Conservation (phyloP, 1,284 basidiomycete genomes). For the Rugosomyces carneus region DNA sequence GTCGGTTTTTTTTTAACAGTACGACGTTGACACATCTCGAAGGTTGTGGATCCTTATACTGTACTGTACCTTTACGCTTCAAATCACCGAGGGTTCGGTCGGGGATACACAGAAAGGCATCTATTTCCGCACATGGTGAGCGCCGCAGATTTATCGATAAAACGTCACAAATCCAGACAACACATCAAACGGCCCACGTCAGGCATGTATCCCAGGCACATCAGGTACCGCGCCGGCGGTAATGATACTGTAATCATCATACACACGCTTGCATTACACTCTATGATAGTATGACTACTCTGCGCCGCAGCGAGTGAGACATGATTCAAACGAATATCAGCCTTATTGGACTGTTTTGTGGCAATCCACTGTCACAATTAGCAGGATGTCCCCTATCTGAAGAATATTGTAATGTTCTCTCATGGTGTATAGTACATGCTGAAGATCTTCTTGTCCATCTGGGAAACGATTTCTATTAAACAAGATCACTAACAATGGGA, state of each 20-base stretch:
- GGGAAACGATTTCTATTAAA: neutral
- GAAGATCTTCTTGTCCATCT: too few relatives aligned
- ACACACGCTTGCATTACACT: too few relatives aligned
- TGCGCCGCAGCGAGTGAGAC: neutral
- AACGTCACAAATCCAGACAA: slow-evolving; percentile 7
- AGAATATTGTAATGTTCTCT: neutral
- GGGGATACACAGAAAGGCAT: slow-evolving; percentile 6
- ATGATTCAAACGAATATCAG: too few relatives aligned
- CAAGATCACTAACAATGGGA: slow-evolving; percentile 5
- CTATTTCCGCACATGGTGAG: slow-evolving; percentile 9
- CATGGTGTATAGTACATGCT: too few relatives aligned
- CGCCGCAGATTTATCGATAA: neutral
- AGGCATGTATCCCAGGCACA: slow-evolving; percentile 7
- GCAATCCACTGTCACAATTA: neutral
- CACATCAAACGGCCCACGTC: slow-evolving; percentile 10
- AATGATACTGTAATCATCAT: neutral
- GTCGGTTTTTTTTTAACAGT: neutral
- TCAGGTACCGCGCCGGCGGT: slow-evolving; percentile 13
- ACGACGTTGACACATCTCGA: slow-evolving; percentile 1
- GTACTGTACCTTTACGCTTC: too few relatives aligned
- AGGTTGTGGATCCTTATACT: too few relatives aligned
- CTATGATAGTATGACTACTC: too few relatives aligned
- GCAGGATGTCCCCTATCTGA: neutral
- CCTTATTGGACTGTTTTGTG: too few relatives aligned
- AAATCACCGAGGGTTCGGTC: slow-evolving; percentile 10